These are phyloP conservation scores for Fusarium phyllophilum DNA, from an alignment of 2,329 filamentous ascomycete species.

Conservation along the genomic window DNA sequence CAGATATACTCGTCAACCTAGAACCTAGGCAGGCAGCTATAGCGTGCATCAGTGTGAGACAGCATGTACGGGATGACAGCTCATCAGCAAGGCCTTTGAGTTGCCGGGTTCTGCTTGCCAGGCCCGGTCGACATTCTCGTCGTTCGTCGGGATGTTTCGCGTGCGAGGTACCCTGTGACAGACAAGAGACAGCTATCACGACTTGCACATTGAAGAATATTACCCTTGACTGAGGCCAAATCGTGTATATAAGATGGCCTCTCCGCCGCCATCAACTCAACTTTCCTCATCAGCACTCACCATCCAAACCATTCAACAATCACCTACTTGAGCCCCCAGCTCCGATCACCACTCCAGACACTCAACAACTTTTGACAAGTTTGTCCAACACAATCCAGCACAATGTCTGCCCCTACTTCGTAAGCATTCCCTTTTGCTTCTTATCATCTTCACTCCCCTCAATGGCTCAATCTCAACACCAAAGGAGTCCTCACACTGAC, in stretches of 20 bases:
- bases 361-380: conserved; percentile 28
- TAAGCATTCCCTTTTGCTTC: conserved; percentile 27
- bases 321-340: conserved; percentile 39
- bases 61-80: conserved; percentile 29
- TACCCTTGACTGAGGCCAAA: conserved; percentile 10
- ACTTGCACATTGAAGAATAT: conserved; percentile 15
- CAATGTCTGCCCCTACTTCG: conserved; percentile 44
- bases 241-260: conserved; percentile 41
- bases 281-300: conserved; percentile 35
- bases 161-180: conserved; percentile 8
- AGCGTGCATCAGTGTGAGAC: conserved; percentile 41
- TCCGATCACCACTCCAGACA: conserved; percentile 20
- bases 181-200: conserved; percentile 13
- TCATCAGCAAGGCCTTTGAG: conserved; percentile 31
- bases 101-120: conserved; percentile 24
- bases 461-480: conserved; percentile 5
- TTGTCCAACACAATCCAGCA: conserved; percentile 33
- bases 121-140: not conserved
- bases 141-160: conserved; percentile 33
- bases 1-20: conserved; percentile 3
- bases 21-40: conserved; percentile 6
- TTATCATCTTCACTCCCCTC: not conserved
- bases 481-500: conserved; percentile 35
- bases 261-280: conserved; percentile 19
- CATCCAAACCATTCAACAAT: conserved; percentile 38